Conservation (phyloP, 805 yeast species). For the Lachancea kluyveri region DNA sequence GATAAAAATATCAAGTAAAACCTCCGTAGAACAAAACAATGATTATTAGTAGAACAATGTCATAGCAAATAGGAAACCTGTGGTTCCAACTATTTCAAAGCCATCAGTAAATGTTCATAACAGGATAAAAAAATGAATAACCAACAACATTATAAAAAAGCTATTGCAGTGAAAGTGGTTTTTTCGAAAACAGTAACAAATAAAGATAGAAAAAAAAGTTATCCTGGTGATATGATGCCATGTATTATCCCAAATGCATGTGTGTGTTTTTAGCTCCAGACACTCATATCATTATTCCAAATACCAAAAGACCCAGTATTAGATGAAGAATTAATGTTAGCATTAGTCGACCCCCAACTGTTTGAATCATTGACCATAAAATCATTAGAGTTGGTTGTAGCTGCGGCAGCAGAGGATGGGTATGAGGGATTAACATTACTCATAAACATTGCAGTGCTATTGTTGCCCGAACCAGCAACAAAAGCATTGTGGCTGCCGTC, state of each 20-base stretch:
- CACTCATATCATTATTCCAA: conserved; percentile 34
- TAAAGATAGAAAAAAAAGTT: background rate
- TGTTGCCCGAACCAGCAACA: background rate
- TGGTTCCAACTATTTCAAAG: too few species aligned
- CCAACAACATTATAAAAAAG: too few species aligned
- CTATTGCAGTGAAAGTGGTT: too few species aligned
- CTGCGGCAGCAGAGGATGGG: conserved; percentile 6
- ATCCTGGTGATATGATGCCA: conserved; percentile 1
- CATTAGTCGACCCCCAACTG: conserved; percentile 22
- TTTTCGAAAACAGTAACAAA: too few species aligned
- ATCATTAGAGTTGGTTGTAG: conserved; percentile 7
- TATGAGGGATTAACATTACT: conserved; percentile 3
- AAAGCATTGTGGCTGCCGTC: conserved; percentile 1
- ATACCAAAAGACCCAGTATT: conserved; percentile 16
- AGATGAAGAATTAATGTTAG: conserved; percentile 8
- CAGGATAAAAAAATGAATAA: too few species aligned
- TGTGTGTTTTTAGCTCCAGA: conserved; percentile 34
- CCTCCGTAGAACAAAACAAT: too few species aligned
- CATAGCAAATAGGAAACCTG: too few species aligned
- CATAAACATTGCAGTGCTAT: conserved; percentile 8
- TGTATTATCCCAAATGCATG: too few species aligned
- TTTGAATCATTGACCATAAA: conserved; percentile 15
- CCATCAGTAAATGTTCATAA: too few species aligned
- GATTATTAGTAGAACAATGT: too few species aligned
- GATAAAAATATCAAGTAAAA: too few species aligned